These are phyloP conservation scores for Theobroma cacao DNA, from an alignment of 345 rosid species.

Conservation along the genomic window DNA sequence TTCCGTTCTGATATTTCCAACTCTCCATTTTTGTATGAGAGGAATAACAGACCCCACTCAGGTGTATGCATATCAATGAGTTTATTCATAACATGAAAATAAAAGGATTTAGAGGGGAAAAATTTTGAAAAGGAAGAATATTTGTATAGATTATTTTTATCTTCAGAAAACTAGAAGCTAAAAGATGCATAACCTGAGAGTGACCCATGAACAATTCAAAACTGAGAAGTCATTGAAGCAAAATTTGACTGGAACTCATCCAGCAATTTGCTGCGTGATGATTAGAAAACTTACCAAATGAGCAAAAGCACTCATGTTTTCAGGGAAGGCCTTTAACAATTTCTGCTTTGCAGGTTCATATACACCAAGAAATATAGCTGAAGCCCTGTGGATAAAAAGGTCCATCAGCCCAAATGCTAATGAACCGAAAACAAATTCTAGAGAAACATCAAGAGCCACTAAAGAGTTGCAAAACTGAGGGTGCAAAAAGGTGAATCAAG, in stretches of 20 bases:
- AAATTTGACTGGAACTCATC: neutral
- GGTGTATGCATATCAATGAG: neutral
- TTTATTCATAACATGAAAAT: neutral
- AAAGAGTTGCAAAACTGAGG: neutral
- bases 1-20: neutral
- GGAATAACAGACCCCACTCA: neutral
- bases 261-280: constrained; percentile 1
- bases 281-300: constrained; percentile 47
- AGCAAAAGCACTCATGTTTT: constrained; percentile 57
- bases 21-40: neutral
- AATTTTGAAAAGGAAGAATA: neutral
- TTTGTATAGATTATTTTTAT: neutral
- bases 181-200: neutral
- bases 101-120: neutral
- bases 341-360: constrained; percentile 70
- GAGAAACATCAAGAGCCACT: neutral
- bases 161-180: neutral
- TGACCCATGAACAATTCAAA: neutral
- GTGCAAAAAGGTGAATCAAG: neutral
- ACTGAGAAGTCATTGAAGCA: neutral
- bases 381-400: constrained; percentile 45
- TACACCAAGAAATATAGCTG: constrained; percentile 64
- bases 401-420: constrained; percentile 13
- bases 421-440: neutral
- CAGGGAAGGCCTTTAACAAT: constrained; percentile 47